Base-by-base conservation (phyloP, 225 moss, liverwort and hornwort species). In the Sphagnum contortum region DNA sequence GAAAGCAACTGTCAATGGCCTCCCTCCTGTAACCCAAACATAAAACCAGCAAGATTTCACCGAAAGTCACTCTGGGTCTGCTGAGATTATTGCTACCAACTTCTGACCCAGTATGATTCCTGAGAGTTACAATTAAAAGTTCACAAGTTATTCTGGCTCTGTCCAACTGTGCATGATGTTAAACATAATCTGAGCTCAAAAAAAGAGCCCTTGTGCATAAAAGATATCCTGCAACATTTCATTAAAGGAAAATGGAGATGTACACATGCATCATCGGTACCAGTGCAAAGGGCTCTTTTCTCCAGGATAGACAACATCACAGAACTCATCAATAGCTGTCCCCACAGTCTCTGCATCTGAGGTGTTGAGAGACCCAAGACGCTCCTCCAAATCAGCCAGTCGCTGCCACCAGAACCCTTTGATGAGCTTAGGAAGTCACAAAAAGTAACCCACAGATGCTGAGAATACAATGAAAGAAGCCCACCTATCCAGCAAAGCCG, bases 261-360 rank as follows among this genome's bases (percentile, higher is more conserved):
- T 29, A 29, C 29, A 29, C 29, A 29, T 29, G 29, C 29, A 29
- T 29, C 29, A 29, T 29, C 1, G 56, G 47, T 72, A 89, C 95
- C 88, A 77, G 75, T 89, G 91, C 63, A 91, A 69, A 56, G 91
- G 93, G 60, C 98, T 98, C 50, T 78, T 91, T 58, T 89, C 89
- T 62, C 85, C 89, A 44, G 93, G 80, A 72, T 93, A 92, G 29
- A 93, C 98, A 66, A 91, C 89, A 80, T 98, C 93, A 74, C 98
- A 93, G 71, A 89, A 93, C 69, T 98, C 98, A 74, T 98, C 89
- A 61, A 98, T 80, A 57, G 98, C 98, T 60, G 78, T 89, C 59
- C 89, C 84, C 12, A 98, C 75, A 67, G 93, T 87, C 64, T 85
- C 91, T 44, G 81, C 63, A 69, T 93, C 87, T 66, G 78, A 83